phyloP scores from a whole-genome alignment of 2,329 filamentous ascomycete species.

The Penicillium griseofulvum region DNA sequence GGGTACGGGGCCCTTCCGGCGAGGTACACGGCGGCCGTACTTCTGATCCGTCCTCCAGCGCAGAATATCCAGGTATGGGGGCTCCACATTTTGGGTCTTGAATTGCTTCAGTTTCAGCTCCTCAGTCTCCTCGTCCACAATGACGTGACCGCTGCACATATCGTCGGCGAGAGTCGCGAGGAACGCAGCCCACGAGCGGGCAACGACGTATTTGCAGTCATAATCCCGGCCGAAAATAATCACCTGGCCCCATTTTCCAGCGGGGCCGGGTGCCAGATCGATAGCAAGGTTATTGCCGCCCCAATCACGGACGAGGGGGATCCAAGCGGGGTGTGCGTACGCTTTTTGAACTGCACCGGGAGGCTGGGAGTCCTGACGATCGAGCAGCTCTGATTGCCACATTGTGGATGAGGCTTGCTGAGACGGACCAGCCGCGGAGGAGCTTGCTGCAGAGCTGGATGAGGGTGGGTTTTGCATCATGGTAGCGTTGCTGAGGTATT shows the following conservation, averaged over 20 bases:
- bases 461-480: conserved; percentile 58
- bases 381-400: conserved; percentile 82
- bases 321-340: conserved; percentile 93
- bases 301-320: conserved; percentile 94
- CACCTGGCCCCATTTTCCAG: conserved; percentile 91
- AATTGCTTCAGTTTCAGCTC: conserved; percentile 93
- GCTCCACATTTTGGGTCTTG: conserved; percentile 83
- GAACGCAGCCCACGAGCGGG: conserved; percentile 86
- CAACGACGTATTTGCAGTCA: conserved; percentile 96
- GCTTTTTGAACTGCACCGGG: conserved; percentile 83
- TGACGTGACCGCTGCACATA: conserved; percentile 82
- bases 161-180: conserved; percentile 87
- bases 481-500: conserved; percentile 67
- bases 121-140: conserved; percentile 84
- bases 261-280: conserved; percentile 85
- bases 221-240: conserved; percentile 97
- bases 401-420: conserved; percentile 56
- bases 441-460: conserved; percentile 65
- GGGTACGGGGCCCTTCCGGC: conserved; percentile 44
- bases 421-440: conserved; percentile 60
- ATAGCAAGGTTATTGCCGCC: conserved; percentile 96
- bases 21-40: conserved; percentile 64
- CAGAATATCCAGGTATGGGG: conserved; percentile 89
- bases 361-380: conserved; percentile 84
- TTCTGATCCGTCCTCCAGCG: conserved; percentile 96